Percentiles rank a stretch among this genome's conserved stretches.
phyloP scores from a whole-genome alignment of 179 eudicot species.

The Gypsophila paniculata region DNA sequence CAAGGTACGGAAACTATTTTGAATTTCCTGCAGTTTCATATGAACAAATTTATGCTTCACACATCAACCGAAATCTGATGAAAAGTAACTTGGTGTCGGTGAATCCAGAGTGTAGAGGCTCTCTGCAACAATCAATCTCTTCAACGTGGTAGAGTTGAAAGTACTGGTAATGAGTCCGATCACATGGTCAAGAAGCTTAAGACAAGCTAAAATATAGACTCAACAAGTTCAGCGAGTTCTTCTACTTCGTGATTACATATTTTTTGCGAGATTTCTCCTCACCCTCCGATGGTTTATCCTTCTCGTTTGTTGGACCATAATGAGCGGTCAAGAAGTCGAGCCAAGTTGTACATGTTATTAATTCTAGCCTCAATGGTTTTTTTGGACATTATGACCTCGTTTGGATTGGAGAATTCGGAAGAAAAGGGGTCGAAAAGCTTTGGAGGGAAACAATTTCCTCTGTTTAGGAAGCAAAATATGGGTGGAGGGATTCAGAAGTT shows the following conservation, averaged over 20 bases:
- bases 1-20: constrained; percentile 38
- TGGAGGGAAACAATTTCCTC: too few species aligned
- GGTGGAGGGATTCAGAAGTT: too few species aligned
- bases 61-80: not conserved
- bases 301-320: constrained; percentile 15
- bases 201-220: constrained; percentile 34
- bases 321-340: constrained; percentile 26
- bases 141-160: constrained; percentile 34
- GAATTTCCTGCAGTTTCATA: not conserved
- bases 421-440: too few species aligned
- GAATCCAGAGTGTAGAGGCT: constrained; percentile 35
- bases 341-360: constrained; percentile 49
- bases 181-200: constrained; percentile 59
- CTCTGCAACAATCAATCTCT: constrained; percentile 25
- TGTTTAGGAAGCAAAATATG: too few species aligned
- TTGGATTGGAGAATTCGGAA: too few species aligned
- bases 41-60: not conserved
- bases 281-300: too few species aligned
- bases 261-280: too few species aligned
- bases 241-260: constrained; percentile 36
- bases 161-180: constrained; percentile 39
- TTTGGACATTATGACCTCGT: constrained; percentile 9
- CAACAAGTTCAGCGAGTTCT: constrained; percentile 23
- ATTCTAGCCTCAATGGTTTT: constrained; percentile 1
- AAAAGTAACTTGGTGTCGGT: not conserved